Conservation (phyloP, 2,329 filamentous ascomycete species). For the Colletotrichum echinochloae region DNA sequence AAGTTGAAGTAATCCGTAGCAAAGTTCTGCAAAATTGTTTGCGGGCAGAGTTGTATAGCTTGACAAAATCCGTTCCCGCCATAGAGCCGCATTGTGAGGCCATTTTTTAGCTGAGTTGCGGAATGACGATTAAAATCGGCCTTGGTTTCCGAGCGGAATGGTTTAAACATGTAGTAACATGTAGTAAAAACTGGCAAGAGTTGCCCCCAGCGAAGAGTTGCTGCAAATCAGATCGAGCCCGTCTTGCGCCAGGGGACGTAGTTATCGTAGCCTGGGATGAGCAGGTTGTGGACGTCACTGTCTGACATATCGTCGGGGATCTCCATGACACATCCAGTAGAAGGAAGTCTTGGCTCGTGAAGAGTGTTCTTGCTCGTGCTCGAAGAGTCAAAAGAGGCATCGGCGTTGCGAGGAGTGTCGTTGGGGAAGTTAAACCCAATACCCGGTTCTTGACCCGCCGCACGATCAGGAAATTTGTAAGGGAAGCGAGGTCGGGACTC, state of each 20-base stretch:
- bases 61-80: conserved; percentile 30
- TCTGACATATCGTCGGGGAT: conserved; percentile 37
- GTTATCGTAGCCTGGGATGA: conserved; percentile 38
- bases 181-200: background rate
- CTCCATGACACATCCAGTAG: conserved; percentile 31
- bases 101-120: background rate
- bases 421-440: too few relatives aligned
- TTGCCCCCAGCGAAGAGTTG: background rate
- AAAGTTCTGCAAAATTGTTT: conserved; percentile 32
- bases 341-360: conserved; percentile 15
- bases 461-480: background rate
- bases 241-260: conserved; percentile 23
- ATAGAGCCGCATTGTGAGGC: background rate
- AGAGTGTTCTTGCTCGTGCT: background rate
- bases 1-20: conserved; percentile 23
- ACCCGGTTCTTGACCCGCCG: background rate
- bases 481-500: background rate
- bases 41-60: conserved; percentile 32
- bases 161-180: conserved; percentile 27
- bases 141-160: conserved; percentile 1
- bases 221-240: background rate
- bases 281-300: conserved; percentile 30
- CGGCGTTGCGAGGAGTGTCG: background rate
- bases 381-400: conserved; percentile 1
- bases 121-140: background rate